These are phyloP conservation scores for Phyllosticta capitalensis DNA, from an alignment of 2,329 filamentous ascomycete species.

Conservation along the genomic window DNA sequence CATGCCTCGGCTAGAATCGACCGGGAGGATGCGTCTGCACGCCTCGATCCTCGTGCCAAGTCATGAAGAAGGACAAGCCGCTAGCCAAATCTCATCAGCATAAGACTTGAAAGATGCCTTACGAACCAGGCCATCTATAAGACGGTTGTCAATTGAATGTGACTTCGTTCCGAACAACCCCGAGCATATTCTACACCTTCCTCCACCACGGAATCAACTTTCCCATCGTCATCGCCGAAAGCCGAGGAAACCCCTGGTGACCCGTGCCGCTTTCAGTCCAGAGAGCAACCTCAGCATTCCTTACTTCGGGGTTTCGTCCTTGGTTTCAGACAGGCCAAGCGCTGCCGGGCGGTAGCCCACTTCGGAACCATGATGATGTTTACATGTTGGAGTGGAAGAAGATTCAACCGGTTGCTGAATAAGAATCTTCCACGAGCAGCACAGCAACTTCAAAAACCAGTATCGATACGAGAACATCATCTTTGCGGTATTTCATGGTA, in stretches of 20 bases:
- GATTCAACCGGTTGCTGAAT: not conserved
- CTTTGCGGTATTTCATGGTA: slow-evolving; percentile 7
- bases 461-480: not conserved
- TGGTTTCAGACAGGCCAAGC: not conserved
- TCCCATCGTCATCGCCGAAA: not conserved
- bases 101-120: not conserved
- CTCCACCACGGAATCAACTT: not conserved
- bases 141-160: not conserved
- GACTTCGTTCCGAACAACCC: not conserved
- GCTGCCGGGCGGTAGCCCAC: not conserved
- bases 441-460: too few relatives aligned
- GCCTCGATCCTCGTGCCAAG: slow-evolving; percentile 9
- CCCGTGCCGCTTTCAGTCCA: not conserved
- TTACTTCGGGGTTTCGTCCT: not conserved
- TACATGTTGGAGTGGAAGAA: not conserved
- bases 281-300: not conserved
- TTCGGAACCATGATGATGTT: not conserved
- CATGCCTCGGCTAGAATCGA: slow-evolving; percentile 6
- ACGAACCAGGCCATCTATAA: not conserved
- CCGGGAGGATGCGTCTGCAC: slow-evolving; percentile 3
- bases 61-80: slow-evolving; percentile 3
- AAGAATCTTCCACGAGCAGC: too few relatives aligned
- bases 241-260: not conserved
- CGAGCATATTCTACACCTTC: not conserved
- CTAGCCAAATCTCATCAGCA: not conserved